Conservation (phyloP, 108 stramenopile species). For the Conticribra weissflogii region DNA sequence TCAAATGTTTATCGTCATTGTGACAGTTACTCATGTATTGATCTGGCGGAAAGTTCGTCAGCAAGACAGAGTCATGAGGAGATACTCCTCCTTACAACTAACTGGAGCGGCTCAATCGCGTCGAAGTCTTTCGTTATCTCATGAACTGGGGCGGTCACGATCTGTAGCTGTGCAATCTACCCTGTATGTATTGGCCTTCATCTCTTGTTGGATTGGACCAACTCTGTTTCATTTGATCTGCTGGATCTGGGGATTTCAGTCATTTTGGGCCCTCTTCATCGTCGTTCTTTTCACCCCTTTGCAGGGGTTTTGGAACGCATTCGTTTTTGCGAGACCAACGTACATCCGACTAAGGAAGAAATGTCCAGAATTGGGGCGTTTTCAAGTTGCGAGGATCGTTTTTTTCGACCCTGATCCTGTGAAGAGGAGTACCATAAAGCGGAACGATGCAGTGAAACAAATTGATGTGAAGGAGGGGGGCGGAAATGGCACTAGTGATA, state of each 20-base stretch:
- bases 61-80: neutral
- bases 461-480: no score
- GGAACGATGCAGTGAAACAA: no score
- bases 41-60: conserved; percentile 1
- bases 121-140: no score
- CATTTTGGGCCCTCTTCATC: conserved; percentile 10
- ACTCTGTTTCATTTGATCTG: conserved; percentile 8
- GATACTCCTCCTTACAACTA: neutral
- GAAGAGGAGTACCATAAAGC: no score
- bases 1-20: conserved; percentile 7
- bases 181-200: conserved; percentile 9
- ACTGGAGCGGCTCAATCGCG: neutral
- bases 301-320: conserved; percentile 17
- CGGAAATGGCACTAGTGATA: no score
- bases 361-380: neutral
- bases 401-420: no score
- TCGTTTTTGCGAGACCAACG: neutral
- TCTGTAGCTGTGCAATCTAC: conserved; percentile 11
- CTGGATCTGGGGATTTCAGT: conserved; percentile 11
- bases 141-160: neutral
- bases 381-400: neutral
- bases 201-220: conserved; percentile 5
- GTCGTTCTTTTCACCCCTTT: conserved; percentile 11
- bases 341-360: neutral
- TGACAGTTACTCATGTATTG: neutral